Evolutionary conservation across 192 early-diverging fungal genomes (phyloP).

Genomic region (Coemansia aciculifera): DNA sequence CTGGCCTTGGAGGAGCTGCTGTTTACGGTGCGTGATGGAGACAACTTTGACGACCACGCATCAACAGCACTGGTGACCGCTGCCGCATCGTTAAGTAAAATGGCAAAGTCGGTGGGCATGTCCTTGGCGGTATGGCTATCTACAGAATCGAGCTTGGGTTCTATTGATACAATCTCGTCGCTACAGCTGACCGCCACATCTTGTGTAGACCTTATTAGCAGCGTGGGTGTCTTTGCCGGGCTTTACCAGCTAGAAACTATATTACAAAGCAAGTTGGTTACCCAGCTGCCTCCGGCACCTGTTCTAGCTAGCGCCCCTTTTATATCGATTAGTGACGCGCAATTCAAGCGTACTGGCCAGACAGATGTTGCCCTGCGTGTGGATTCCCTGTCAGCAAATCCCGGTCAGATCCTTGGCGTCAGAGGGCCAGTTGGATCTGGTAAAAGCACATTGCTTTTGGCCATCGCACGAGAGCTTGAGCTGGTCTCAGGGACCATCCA

Average conservation of each 20-base stretch:
- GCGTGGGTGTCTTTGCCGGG: slow-evolving; percentile 10
- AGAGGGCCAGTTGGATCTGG: slow-evolving; percentile 82
- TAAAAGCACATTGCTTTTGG: slow-evolving; percentile 73
- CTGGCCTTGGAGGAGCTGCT: slow-evolving; percentile 20
- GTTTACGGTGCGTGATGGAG: slow-evolving; percentile 10
- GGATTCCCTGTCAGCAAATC: not conserved
- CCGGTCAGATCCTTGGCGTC: slow-evolving; percentile 66
- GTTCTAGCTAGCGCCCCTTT: not conserved
- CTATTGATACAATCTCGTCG: slow-evolving; percentile 2
- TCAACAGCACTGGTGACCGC: not conserved
- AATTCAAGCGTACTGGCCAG: slow-evolving; percentile 5
- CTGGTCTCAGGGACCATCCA: slow-evolving; percentile 6
- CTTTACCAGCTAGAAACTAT: slow-evolving; percentile 14
- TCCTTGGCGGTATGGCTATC: slow-evolving; percentile 12
- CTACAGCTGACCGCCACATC: slow-evolving; percentile 12
- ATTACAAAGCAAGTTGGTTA: slow-evolving; percentile 8
- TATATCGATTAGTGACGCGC: slow-evolving; percentile 3
- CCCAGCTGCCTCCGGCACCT: not conserved
- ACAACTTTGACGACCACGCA: slow-evolving; percentile 21
- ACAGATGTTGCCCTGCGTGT: not conserved
- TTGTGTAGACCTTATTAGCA: slow-evolving; percentile 10
- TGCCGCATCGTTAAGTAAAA: slow-evolving; percentile 8
- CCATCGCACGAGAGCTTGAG: slow-evolving; percentile 74
- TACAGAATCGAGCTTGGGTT: not conserved
- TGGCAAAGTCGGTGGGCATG: slow-evolving; percentile 11